Base-by-base conservation (phyloP, 2,329 filamentous ascomycete genomes). In the Calonectria fujianensis region DNA sequence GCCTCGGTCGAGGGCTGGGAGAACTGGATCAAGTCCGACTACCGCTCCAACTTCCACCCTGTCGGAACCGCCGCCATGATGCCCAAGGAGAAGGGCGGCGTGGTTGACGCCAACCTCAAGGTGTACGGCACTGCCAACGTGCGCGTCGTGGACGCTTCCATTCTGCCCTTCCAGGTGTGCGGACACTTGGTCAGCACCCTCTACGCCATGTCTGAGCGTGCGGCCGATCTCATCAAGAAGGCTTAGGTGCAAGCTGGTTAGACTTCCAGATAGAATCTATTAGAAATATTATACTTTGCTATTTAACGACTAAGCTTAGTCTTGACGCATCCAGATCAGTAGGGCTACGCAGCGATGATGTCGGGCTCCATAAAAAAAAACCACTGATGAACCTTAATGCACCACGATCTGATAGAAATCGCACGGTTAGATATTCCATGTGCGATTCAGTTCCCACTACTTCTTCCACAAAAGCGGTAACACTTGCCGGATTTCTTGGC, bases 21-120 rank as follows among this genome's bases (percentile, higher is more conserved):
- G 32, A 8, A 29, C 2, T 63, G 57, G 57, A 63, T 63, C 57
- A 63, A 63, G 37, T 24, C 57, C 24, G 32, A 63, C 37, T 63
- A 63, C 16, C 57, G 57, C 57, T 63, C 57, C 35, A 63, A 63
- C 35, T 63, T 63, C 70, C 89, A 90, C 77, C 84, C 87, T 0
- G 82, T 86, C 31, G 88, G 88, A 2, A 89, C 88, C 0, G 85
- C 87, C 3, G 85, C 89, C 4, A 91, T 91, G 89, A 86, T 90
- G 84, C 84, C 87, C 2, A 82, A 85, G 16, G 85, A 87, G 35
- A 82, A 87, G 3, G 89, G 88, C 7, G 57, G 57, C 14, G 57
- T 63, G 0, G 57, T 63, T 3, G 57, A 63, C 18, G n/a, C 57
- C 14, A 63, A 63, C 57, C 18, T 63, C n/a, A 63, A 63, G 35